Base-by-base conservation (phyloP, 2,329 filamentous ascomycete genomes). In the Calonectria ilicicola region DNA sequence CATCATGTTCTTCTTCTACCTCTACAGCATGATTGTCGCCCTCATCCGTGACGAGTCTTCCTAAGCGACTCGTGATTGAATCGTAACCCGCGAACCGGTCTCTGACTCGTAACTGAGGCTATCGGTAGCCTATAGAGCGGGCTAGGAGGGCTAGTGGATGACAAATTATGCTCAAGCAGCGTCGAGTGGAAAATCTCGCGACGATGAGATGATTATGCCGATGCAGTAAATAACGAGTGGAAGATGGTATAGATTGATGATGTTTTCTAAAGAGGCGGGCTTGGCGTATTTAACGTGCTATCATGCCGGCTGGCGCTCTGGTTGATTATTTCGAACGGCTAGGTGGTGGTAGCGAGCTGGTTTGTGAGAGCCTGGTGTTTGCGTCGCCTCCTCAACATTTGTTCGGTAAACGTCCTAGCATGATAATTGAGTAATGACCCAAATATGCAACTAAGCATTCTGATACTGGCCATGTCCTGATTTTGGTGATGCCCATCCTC, bases 1-100 rank as follows among this genome's bases (percentile, higher is more conserved):
- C 73, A 86, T 99, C 87, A 98, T 99, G 95, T 99, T 99, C 91
- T 99, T 99, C 92, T 99, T 98, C 91, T 99, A 99, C 88, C 93
- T 99, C 70, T 98, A 98, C 91, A 97, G 94, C 93, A 97, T 97
- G 94, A 97, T 97, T 80, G 96, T 98, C 76, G 96, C 97, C 78
- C 91, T 99, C 75, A 99, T 99, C 89, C 93, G 94, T 82, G 97
- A 98, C 85, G 97, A 99, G 87, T 91, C 94, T 73, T 91, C 95
- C 86, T 98, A 93, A 93, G 63, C 70, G 68, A 58, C 56, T 64
- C 49, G 60, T 67, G 66, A 75, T 65, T 71, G 68, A 79, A 67
- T 44, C 62, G 69, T 67, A 63, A 74, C 72, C 69, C 72, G 67
- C 72, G 69, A 67, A 69, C 64, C 69, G 56, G 63, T 65, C 21